Conservation (phyloP, 352 stramenopile species). For the Globisporangium orthogonon region DNA sequence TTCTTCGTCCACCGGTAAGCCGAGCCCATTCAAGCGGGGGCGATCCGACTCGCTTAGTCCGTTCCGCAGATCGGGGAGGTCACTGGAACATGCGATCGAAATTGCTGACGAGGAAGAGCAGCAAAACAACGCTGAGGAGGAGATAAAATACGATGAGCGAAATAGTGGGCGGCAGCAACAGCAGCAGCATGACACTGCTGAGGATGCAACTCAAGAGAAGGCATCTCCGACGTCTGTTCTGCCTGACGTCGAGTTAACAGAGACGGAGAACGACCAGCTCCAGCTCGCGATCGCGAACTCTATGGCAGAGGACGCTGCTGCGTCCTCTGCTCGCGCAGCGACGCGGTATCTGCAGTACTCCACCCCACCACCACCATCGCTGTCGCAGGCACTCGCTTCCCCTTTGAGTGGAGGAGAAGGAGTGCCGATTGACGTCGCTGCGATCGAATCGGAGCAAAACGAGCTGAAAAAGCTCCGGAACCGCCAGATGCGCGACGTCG, state of each 20-base stretch:
- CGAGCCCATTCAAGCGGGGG: background rate
- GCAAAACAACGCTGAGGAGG: background rate
- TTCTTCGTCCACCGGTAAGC: background rate
- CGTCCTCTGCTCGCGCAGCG: constrained; percentile 2
- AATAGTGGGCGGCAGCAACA: no score
- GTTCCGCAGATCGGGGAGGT: background rate
- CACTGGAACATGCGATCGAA: constrained; percentile 1
- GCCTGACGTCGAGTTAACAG: background rate
- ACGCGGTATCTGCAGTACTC: constrained; percentile 49
- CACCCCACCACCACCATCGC: constrained; percentile 1
- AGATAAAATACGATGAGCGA: background rate
- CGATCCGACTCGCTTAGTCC: background rate
- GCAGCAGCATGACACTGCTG: background rate
- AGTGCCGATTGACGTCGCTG: constrained; percentile 18
- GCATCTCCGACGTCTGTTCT: background rate
- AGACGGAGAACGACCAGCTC: constrained; percentile 21
- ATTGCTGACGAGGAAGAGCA: constrained; percentile 4
- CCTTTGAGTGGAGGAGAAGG: background rate
- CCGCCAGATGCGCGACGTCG: constrained; percentile 85
- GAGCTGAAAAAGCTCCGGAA: constrained; percentile 77
- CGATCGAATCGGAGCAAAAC: constrained; percentile 47
- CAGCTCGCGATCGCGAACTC: constrained; percentile 28
- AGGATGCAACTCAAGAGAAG: background rate
- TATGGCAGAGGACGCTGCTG: constrained; percentile 19
- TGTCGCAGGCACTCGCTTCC: background rate